Conservation (phyloP, 306 rosid species). For the Prunus mira region DNA sequence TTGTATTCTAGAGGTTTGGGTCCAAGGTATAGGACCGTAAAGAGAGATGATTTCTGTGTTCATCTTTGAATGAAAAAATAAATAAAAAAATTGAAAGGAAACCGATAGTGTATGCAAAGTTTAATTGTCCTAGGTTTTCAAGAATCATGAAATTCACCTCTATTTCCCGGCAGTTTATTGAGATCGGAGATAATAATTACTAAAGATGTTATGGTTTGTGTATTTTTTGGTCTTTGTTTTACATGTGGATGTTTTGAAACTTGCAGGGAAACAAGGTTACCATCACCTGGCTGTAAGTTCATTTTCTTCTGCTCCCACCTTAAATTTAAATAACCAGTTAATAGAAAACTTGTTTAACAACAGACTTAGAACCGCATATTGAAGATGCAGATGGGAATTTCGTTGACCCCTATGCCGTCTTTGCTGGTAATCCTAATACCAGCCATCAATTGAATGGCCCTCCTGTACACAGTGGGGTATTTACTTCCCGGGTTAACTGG, state of each 20-base stretch:
- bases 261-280: not conserved
- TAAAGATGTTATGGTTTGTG: not conserved
- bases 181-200: too few relatives aligned
- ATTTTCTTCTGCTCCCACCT: not conserved
- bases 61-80: not conserved
- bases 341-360: not conserved
- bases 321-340: not conserved
- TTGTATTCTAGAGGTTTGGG: not conserved
- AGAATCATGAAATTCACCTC: not conserved
- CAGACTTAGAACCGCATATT: not conserved
- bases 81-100: not conserved
- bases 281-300: not conserved
- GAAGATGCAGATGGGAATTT: not conserved
- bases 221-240: not conserved
- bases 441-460: not conserved
- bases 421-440: not conserved
- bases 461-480: not conserved
- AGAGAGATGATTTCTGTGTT: not conserved
- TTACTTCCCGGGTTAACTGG: not conserved
- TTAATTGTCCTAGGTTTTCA: too few relatives aligned
- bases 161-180: not conserved
- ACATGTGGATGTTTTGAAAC: not conserved
- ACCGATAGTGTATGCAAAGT: not conserved
- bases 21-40: not conserved
- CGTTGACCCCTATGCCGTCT: not conserved